Percentiles rank a stretch among this genome's conserved stretches.
These are phyloP conservation scores for Clarireedia homoeocarpa DNA, from an alignment of 2,329 filamentous ascomycete genomes.

Conservation along the genomic window DNA sequence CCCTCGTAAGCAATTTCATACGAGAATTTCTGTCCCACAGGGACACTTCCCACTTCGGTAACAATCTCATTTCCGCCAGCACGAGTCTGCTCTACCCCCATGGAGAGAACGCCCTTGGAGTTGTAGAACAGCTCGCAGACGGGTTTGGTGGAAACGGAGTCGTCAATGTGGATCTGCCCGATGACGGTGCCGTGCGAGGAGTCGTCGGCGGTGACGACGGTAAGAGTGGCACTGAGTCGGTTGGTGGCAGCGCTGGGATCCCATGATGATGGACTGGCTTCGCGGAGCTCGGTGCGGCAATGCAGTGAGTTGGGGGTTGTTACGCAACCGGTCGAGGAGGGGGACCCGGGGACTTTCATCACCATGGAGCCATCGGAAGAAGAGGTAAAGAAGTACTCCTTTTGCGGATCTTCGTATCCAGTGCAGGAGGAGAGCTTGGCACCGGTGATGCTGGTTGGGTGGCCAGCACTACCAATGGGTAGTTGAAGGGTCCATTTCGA, in stretches of 20 bases:
- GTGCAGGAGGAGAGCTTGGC: slow-evolving; percentile 30
- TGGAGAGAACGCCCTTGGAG: slow-evolving; percentile 28
- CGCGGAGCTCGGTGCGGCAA: slow-evolving; percentile 37
- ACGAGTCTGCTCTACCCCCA: slow-evolving; percentile 34
- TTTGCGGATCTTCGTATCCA: slow-evolving; percentile 27
- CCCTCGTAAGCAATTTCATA: slow-evolving; percentile 34
- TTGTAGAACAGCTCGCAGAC: slow-evolving; percentile 35
- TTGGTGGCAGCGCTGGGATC: slow-evolving; percentile 30
- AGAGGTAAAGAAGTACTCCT: slow-evolving; percentile 33
- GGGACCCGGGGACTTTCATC: slow-evolving; percentile 34
- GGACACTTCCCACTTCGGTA: slow-evolving; percentile 29
- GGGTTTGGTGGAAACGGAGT: slow-evolving; percentile 32
- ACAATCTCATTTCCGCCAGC: slow-evolving; percentile 28
- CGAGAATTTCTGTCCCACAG: slow-evolving; percentile 29
- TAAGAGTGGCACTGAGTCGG: slow-evolving; percentile 28
- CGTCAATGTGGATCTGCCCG: slow-evolving; percentile 35
- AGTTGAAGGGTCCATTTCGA: slow-evolving; percentile 33
- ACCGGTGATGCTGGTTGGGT: slow-evolving; percentile 27
- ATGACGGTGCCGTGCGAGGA: slow-evolving; percentile 32
- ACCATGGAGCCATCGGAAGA: slow-evolving; percentile 30
- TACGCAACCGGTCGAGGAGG: slow-evolving; percentile 29
- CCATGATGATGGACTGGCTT: slow-evolving; percentile 30
- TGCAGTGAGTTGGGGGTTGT: slow-evolving; percentile 35
- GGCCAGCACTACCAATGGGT: slow-evolving; percentile 28
- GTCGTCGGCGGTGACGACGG: slow-evolving; percentile 28